Conservation (phyloP, 768 basidiomycete genomes). For the Aureoboletus auriporus region DNA sequence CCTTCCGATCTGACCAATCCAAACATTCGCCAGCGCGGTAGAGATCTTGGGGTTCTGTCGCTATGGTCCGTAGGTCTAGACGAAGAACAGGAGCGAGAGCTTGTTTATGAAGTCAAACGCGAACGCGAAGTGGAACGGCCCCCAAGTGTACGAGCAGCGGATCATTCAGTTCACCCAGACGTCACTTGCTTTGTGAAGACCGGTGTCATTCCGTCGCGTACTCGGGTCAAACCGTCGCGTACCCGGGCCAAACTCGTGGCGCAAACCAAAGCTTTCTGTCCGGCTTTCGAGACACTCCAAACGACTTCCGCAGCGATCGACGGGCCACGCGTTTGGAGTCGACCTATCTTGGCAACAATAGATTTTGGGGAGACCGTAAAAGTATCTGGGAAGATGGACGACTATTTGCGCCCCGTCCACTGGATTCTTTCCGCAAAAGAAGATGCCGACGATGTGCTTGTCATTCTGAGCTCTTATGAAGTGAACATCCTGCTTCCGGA, state of each 20-base stretch:
- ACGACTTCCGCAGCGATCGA: neutral
- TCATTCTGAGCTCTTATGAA: conserved; percentile 2
- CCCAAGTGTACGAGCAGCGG: neutral
- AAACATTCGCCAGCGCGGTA: conserved; percentile 3
- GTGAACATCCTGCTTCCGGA: neutral
- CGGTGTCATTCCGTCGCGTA: neutral
- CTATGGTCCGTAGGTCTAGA: conserved; percentile 21
- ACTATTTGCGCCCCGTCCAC: neutral
- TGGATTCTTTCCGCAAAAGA: neutral
- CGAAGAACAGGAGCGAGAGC: conserved; percentile 40
- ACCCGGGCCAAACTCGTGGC: too few species aligned
- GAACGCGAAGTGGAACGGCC: neutral
- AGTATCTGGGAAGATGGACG: neutral
- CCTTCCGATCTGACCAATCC: neutral
- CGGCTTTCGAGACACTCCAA: neutral
- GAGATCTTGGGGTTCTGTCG: conserved; percentile 7
- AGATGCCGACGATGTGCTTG: neutral
- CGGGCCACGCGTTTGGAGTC: neutral
- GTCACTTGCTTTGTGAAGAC: neutral
- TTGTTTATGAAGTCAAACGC: neutral
- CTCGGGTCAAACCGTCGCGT: neutral
- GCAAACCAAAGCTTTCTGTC: neutral
- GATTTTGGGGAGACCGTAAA: conserved; percentile 1
- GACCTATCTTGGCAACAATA: neutral
- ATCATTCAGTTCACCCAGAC: conserved; percentile 2